phyloP scores from a whole-genome alignment of 1,284 basidiomycete genomes.

The Lentinula novae-zelandiae region DNA sequence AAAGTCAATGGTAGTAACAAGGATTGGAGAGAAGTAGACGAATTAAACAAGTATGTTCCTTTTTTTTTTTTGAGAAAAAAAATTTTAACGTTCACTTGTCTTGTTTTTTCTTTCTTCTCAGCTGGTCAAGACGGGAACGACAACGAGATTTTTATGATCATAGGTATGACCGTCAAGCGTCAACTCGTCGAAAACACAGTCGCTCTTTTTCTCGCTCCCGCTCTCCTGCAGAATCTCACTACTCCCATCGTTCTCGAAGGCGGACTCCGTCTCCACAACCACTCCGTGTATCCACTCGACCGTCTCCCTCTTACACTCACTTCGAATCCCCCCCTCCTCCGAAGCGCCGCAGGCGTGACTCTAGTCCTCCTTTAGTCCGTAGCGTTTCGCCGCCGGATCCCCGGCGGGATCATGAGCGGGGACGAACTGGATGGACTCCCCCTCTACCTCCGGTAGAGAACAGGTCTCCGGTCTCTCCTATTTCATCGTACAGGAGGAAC shows the following conservation, averaged over 20 bases:
- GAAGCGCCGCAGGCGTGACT: slow-evolving; percentile 49
- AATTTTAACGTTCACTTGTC: slow-evolving; percentile 9
- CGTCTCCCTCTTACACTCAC: background rate
- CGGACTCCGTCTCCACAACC: slow-evolving; percentile 50
- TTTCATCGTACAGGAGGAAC: slow-evolving; percentile 50
- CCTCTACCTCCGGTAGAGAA: slow-evolving; percentile 39
- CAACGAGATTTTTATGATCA: slow-evolving; percentile 34
- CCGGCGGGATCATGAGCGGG: slow-evolving; percentile 1
- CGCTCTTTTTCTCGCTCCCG: slow-evolving; percentile 49
- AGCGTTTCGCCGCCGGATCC: background rate
- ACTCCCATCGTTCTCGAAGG: slow-evolving; percentile 62
- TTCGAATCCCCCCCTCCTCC: slow-evolving; percentile 41
- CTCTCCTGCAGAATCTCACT: slow-evolving; percentile 59
- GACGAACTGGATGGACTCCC: slow-evolving; percentile 13
- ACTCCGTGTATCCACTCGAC: background rate
- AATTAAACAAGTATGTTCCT: slow-evolving; percentile 63
- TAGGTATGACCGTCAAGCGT: slow-evolving; percentile 14
- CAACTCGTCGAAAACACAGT: slow-evolving; percentile 37
- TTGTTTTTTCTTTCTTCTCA: slow-evolving; percentile 21
- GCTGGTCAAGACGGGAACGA: slow-evolving; percentile 51
- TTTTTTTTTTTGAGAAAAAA: slow-evolving; percentile 12
- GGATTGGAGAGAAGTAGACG: slow-evolving; percentile 63
- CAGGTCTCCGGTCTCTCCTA: slow-evolving; percentile 50
- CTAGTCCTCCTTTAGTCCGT: slow-evolving; percentile 31
- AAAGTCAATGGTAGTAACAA: slow-evolving; percentile 36